Evolutionary conservation across 805 yeast genomes (phyloP).

Genomic region (Kodamaea fukazawae): DNA sequence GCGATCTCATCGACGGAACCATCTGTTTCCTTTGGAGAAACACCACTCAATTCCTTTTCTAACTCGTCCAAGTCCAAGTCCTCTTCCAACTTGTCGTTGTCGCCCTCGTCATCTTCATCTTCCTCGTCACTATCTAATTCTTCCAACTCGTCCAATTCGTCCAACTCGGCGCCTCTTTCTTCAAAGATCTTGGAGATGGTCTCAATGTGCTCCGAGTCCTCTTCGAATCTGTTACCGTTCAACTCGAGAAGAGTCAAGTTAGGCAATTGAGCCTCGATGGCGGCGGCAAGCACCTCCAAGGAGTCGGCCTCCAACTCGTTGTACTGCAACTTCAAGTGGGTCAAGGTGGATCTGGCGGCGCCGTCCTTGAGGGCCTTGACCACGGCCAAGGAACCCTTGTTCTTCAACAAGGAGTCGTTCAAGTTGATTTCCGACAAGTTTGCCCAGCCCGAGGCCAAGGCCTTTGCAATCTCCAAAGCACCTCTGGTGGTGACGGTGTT

Average conservation of each 20-base stretch:
- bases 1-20: conserved; percentile 56
- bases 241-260: conserved; percentile 68
- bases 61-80: conserved; percentile 52
- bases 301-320: conserved; percentile 77
- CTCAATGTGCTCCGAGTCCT: conserved; percentile 73
- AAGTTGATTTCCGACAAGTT: conserved; percentile 73
- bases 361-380: conserved; percentile 45
- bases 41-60: conserved; percentile 52
- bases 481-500: conserved; percentile 84
- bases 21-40: conserved; percentile 43
- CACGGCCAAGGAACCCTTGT: conserved; percentile 65
- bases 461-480: conserved; percentile 47
- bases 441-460: conserved; percentile 57
- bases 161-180: conserved; percentile 71
- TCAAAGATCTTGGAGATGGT: conserved; percentile 61
- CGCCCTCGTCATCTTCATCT: conserved; percentile 59
- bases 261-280: conserved; percentile 54
- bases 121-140: conserved; percentile 72
- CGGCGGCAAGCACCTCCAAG: conserved; percentile 55
- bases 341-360: conserved; percentile 42
- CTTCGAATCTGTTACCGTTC: conserved; percentile 91
- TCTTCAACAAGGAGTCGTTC: conserved; percentile 84
- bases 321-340: conserved; percentile 72
- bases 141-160: conserved; percentile 93
- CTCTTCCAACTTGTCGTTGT: conserved; percentile 51